Percentiles rank a stretch among this genome's conserved stretches.
These are phyloP conservation scores for Chenopodium suecicum DNA, from an alignment of 148 eudicot species.

Conservation along the genomic window DNA sequence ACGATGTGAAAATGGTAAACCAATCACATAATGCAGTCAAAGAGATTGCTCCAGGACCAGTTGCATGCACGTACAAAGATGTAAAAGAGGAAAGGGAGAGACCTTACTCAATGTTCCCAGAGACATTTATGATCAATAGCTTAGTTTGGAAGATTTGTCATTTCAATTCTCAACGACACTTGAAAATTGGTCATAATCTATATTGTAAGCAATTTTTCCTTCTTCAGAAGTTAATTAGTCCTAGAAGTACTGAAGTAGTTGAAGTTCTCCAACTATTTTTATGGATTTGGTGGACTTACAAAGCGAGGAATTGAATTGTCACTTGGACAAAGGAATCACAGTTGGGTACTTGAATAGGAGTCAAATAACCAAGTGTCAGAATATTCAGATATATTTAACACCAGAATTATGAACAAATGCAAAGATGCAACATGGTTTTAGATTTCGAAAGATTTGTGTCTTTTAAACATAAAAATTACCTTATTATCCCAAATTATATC, in stretches of 20 bases:
- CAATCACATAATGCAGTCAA: not conserved
- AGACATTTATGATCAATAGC: not conserved
- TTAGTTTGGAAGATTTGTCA: not conserved
- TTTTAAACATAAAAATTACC: not conserved
- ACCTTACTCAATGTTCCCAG: not conserved
- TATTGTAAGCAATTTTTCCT: not conserved
- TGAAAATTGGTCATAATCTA: not conserved
- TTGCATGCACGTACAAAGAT: not conserved
- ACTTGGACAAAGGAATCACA: not conserved
- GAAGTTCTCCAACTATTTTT: not conserved
- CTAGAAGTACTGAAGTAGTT: not conserved
- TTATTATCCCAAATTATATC: not conserved
- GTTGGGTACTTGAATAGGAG: not conserved
- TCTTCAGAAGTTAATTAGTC: not conserved
- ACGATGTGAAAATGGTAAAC: not conserved
- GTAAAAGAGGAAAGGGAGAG: not conserved
- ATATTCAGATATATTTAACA: no score
- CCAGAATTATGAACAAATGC: not conserved
- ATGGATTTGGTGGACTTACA: not conserved
- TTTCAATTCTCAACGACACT: not conserved
- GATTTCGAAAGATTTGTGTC: no score
- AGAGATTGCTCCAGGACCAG: not conserved
- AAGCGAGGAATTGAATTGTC: not conserved
- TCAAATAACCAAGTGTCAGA: not conserved
- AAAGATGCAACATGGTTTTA: no score